A percentile compares a stretch with the other conserved stretches of the same genome.
Conservation (phyloP, 1,139 yeast genomes). For the Scheffersomyces titani region DNA sequence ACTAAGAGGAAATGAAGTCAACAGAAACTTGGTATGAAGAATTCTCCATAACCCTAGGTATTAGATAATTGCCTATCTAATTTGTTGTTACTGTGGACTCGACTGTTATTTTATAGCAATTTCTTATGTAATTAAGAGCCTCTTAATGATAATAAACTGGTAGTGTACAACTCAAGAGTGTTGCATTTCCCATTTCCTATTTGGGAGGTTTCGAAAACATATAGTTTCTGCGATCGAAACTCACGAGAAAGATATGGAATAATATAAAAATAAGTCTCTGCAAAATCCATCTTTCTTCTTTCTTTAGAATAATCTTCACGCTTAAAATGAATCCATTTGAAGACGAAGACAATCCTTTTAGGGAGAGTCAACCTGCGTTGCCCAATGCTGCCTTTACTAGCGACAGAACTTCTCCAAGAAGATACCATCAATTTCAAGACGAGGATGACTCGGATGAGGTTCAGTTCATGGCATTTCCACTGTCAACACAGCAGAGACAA, state of each 20-base stretch:
- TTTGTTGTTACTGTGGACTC: background rate
- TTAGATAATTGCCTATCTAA: too few relatives aligned
- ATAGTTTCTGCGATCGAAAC: background rate
- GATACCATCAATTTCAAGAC: conserved; percentile 28
- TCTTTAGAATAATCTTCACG: background rate
- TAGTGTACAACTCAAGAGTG: background rate
- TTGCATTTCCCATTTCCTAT: conserved; percentile 9
- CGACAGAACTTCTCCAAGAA: conserved; percentile 40
- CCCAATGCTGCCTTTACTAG: conserved; percentile 46
- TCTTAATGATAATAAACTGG: background rate
- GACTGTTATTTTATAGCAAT: background rate
- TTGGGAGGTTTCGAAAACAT: conserved; percentile 16
- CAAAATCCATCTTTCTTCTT: background rate
- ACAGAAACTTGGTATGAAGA: background rate
- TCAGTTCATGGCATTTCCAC: conserved; percentile 32
- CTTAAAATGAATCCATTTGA: conserved; percentile 35
- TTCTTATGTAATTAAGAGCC: background rate
- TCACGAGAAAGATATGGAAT: background rate
- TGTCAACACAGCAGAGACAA: conserved; percentile 32
- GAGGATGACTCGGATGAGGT: conserved; percentile 24
- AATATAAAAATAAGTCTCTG: background rate
- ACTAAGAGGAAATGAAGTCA: background rate
- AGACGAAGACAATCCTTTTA: conserved; percentile 34
- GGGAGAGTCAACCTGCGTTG: conserved; percentile 29
- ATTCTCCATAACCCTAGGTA: background rate